Percentiles rank a stretch among this genome's conserved stretches.
These are phyloP conservation scores for Paraphaeosphaeria sporulosa DNA, from an alignment of 2,329 filamentous ascomycete genomes.

Conservation along the genomic window DNA sequence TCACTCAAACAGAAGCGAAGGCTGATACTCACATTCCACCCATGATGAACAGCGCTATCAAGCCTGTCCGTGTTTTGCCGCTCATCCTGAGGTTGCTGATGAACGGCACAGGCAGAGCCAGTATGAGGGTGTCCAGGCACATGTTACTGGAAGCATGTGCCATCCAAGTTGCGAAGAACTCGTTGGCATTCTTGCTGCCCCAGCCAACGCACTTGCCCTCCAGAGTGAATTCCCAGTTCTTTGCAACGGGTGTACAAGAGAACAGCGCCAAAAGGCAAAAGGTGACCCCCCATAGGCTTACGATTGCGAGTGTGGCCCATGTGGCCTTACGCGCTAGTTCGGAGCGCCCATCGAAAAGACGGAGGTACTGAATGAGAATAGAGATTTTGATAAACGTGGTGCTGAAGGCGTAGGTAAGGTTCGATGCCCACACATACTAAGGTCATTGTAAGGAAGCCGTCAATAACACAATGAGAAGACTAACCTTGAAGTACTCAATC, in stretches of 20 bases:
- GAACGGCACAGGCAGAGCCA: constrained; percentile 42
- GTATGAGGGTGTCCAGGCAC: constrained; percentile 41
- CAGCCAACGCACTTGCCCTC: constrained; percentile 43
- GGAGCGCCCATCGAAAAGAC: constrained; percentile 41
- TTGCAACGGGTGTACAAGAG: constrained; percentile 36
- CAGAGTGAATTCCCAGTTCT: constrained; percentile 37
- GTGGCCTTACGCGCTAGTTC: constrained; percentile 28
- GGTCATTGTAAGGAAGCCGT: not conserved
- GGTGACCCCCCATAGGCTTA: constrained; percentile 38
- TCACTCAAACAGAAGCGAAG: not conserved
- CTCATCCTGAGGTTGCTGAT: constrained; percentile 38
- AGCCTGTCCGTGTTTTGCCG: constrained; percentile 37
- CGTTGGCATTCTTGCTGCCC: constrained; percentile 40
- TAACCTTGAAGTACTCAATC: constrained; percentile 42
- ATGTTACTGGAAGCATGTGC: constrained; percentile 43
- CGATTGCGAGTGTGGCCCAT: constrained; percentile 30
- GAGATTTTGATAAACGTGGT: constrained; percentile 48
- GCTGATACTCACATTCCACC: constrained; percentile 42
- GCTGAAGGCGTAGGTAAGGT: constrained; percentile 38
- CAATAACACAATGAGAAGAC: not conserved
- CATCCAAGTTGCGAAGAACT: constrained; percentile 39
- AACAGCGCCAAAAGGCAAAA: constrained; percentile 44
- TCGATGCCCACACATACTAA: constrained; percentile 43
- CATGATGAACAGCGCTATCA: constrained; percentile 41
- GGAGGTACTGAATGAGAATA: constrained; percentile 48